These are phyloP conservation scores for Lenwebbia sp. DNA, from an alignment of 345 rosid species.

Conservation along the genomic window DNA sequence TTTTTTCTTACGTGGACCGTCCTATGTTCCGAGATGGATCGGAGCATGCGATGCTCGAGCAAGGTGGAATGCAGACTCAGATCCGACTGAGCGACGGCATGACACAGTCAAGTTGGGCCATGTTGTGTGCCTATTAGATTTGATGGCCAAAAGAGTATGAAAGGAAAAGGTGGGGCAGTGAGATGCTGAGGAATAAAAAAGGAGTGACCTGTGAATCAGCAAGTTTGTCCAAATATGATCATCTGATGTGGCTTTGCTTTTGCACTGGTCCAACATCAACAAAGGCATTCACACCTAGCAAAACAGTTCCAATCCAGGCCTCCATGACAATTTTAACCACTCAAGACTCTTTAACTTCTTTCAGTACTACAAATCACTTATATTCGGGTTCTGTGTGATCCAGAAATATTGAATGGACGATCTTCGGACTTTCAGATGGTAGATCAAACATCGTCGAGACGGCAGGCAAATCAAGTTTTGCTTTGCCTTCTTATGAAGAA, in stretches of 20 bases:
- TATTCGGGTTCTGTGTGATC: background rate
- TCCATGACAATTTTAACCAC: background rate
- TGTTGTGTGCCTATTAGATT: background rate
- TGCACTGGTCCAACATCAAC: background rate
- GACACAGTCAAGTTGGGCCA: background rate
- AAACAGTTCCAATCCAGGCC: background rate
- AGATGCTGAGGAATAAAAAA: background rate
- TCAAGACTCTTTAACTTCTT: background rate
- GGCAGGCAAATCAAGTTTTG: background rate
- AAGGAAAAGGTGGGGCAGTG: background rate
- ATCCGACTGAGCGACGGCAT: conserved; percentile 24
- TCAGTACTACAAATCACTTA: background rate
- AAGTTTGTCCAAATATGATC: background rate
- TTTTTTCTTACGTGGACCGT: conserved; percentile 14
- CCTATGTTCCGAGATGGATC: conserved; percentile 11
- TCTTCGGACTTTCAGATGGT: background rate
- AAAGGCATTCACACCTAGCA: background rate
- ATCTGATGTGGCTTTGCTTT: background rate
- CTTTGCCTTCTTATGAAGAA: background rate
- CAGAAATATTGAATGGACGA: background rate
- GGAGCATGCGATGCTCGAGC: conserved; percentile 33
- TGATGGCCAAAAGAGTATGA: background rate
- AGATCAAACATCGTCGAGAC: background rate
- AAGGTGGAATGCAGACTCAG: conserved; percentile 52
- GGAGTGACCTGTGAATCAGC: conserved; percentile 4